Evolutionary conservation across 2,329 filamentous ascomycete species (phyloP).

Genomic region (Drechslera avenae): DNA sequence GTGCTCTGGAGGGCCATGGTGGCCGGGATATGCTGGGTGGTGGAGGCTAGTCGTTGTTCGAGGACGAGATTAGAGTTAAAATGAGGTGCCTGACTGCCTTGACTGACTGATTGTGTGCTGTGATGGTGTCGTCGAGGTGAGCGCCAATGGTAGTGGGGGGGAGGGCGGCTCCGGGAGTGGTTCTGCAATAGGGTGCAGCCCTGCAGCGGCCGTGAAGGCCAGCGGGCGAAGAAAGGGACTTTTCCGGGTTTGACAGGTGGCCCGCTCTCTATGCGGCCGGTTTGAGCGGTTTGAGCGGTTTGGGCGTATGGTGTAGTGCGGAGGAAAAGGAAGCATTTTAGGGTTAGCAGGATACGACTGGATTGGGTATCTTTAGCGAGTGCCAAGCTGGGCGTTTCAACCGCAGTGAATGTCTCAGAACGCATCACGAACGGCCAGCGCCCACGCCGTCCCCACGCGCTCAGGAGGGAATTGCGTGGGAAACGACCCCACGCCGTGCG

Average conservation of each 20-base stretch:
- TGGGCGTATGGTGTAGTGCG: constrained; percentile 16
- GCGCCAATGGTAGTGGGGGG: constrained; percentile 14
- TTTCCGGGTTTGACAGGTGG: constrained; percentile 20
- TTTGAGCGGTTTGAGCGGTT: not conserved
- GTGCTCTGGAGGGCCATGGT: constrained; percentile 53
- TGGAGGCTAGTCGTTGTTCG: constrained; percentile 15
- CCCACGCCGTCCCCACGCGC: constrained; percentile 22
- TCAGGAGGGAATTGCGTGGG: constrained; percentile 7
- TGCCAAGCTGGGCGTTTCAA: constrained; percentile 22
- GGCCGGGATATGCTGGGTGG: constrained; percentile 2
- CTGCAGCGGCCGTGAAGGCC: constrained; percentile 7
- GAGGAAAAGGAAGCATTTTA: constrained; percentile 3
- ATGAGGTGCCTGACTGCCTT: constrained; percentile 10
- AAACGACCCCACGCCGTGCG: constrained; percentile 14
- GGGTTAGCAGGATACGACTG: not conserved
- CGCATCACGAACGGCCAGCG: constrained; percentile 8
- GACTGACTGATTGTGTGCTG: not conserved
- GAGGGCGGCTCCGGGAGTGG: not conserved
- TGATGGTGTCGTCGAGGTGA: constrained; percentile 16
- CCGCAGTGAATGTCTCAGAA: constrained; percentile 25
- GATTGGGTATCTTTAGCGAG: constrained; percentile 28
- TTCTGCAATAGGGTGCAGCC: constrained; percentile 1
- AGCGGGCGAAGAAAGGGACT: constrained; percentile 4
- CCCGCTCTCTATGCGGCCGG: constrained; percentile 17
- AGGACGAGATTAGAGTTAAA: constrained; percentile 15